A percentile compares a stretch with the other conserved stretches of the same genome.
phyloP scores from a whole-genome alignment of 2,329 filamentous ascomycete species.

The Botrytis porri region DNA sequence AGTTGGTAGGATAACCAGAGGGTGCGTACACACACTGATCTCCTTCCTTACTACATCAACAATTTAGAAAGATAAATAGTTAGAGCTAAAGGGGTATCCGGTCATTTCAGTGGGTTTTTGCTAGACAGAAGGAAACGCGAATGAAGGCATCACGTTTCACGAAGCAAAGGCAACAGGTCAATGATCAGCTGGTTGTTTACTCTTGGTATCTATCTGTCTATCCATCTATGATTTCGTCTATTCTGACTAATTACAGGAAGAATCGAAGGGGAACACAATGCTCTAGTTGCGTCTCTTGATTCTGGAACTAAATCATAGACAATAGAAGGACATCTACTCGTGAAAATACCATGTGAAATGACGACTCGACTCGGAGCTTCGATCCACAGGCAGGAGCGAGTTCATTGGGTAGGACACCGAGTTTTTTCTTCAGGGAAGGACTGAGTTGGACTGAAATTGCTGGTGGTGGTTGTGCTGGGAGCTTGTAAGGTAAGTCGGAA shows the following conservation, averaged over 20 bases:
- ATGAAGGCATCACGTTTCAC: neutral
- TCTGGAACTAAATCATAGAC: neutral
- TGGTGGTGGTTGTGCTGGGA: neutral
- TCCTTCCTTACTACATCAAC: neutral
- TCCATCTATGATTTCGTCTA: neutral
- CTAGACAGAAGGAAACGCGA: neutral
- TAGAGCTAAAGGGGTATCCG: rapidly evolving
- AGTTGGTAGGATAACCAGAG: too few relatives aligned
- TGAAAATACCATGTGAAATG: neutral
- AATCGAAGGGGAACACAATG: neutral
- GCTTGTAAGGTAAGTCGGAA: neutral
- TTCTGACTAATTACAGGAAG: neutral
- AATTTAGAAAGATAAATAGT: neutral
- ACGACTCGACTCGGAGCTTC: neutral
- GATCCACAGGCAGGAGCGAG: neutral
- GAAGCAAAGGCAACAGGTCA: neutral
- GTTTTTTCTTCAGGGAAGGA: neutral
- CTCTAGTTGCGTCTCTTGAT: neutral
- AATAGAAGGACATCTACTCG: neutral
- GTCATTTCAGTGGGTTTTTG: neutral
- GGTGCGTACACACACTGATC: rapidly evolving
- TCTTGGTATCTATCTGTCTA: neutral
- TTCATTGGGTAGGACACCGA: neutral
- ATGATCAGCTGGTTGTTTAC: neutral
- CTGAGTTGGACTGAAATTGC: neutral